These are phyloP conservation scores for Neofusicoccum cordaticola DNA, from an alignment of 2,329 filamentous ascomycete genomes.

Conservation along the genomic window DNA sequence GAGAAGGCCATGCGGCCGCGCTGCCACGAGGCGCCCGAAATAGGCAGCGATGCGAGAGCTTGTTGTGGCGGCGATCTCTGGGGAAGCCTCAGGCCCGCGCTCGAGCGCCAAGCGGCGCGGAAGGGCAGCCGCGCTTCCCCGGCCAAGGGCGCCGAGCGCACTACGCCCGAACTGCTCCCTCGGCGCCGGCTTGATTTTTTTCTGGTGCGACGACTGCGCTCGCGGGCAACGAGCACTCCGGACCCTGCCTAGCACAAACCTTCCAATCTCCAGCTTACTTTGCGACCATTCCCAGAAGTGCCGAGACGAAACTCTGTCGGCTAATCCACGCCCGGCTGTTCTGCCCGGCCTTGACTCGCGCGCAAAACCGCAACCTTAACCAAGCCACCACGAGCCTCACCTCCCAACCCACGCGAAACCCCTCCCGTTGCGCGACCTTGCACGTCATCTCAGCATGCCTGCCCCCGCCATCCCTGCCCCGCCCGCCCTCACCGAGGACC, in stretches of 20 bases:
- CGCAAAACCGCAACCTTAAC: not conserved
- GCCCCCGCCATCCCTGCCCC: not conserved
- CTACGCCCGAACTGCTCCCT: not conserved
- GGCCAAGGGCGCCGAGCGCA: not conserved
- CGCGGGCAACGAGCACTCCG: not conserved
- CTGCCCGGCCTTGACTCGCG: not conserved
- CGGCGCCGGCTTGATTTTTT: slow-evolving; percentile 8
- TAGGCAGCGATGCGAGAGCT: not conserved
- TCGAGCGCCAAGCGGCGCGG: not conserved
- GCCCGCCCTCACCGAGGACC: slow-evolving; percentile 62
- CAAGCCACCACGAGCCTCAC: not conserved
- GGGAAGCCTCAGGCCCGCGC: not conserved
- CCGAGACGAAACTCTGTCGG: slow-evolving; percentile 1
- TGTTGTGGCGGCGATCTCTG: not conserved
- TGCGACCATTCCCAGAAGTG: not conserved
- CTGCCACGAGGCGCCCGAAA: not conserved
- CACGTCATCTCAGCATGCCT: not conserved
- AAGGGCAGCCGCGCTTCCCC: not conserved
- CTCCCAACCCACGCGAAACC: not conserved
- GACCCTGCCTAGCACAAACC: slow-evolving; percentile 1
- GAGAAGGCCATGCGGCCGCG: not conserved
- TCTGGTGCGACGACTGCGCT: slow-evolving; percentile 1
- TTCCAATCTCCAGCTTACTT: slow-evolving; percentile 8
- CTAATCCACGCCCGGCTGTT: not conserved
- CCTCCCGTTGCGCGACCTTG: not conserved